Evolutionary conservation across 805 yeast species (phyloP).

Genomic region (Maudiozyma saulgeensis): DNA sequence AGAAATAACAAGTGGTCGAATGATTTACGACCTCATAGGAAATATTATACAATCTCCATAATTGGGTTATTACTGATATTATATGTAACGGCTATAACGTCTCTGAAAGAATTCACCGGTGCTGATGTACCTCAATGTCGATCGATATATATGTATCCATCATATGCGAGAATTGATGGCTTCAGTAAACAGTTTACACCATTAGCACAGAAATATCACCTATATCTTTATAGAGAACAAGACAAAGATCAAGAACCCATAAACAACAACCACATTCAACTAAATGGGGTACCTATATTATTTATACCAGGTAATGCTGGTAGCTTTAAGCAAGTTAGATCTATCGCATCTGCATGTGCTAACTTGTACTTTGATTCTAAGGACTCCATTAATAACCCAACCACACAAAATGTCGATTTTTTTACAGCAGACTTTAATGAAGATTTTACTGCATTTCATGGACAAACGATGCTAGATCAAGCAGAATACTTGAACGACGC

Average conservation of each 20-base stretch:
- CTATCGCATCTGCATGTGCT: constrained; percentile 80
- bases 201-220: constrained; percentile 52
- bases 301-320: constrained; percentile 99
- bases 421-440: constrained; percentile 92
- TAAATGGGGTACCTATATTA: constrained; percentile 75
- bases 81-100: constrained; percentile 6
- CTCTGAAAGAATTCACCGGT: constrained; percentile 27
- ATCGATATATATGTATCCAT: constrained; percentile 71
- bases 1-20: background rate
- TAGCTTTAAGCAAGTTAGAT: constrained; percentile 77
- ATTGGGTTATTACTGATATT: constrained; percentile 14
- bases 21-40: background rate
- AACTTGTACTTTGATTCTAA: constrained; percentile 36
- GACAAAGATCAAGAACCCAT: constrained; percentile 51
- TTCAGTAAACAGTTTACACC: constrained; percentile 71
- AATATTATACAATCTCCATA: constrained; percentile 5
- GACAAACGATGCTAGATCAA: constrained; percentile 85
- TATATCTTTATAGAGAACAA: constrained; percentile 81
- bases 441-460: constrained; percentile 93
- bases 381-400: constrained; percentile 14
- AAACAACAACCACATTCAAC: constrained; percentile 27
- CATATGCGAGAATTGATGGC: constrained; percentile 64
- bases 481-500: constrained; percentile 92
- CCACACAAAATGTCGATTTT: constrained; percentile 55
- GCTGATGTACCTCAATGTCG: constrained; percentile 50